These are phyloP conservation scores for Paraphaeosphaeria sporulosa DNA, from an alignment of 2,329 filamentous ascomycete genomes.

Conservation along the genomic window DNA sequence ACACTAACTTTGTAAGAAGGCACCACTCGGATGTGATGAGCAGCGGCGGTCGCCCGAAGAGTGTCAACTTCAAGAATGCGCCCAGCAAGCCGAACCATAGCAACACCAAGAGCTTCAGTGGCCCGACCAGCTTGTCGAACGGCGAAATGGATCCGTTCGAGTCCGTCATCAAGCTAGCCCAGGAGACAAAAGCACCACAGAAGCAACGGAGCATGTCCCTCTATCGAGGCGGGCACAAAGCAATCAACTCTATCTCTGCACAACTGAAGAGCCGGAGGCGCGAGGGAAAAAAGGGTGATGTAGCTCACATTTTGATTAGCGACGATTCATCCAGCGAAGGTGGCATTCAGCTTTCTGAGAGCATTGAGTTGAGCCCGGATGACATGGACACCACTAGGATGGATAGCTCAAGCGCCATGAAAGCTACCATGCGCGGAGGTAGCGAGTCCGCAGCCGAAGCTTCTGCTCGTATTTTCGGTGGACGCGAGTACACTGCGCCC, in stretches of 20 bases:
- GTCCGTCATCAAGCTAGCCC: background rate
- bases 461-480: conserved; percentile 5
- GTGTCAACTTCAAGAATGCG: conserved; percentile 11
- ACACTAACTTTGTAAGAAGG: too few relatives aligned
- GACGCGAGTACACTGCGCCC: background rate
- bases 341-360: background rate
- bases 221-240: conserved; percentile 24
- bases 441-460: background rate
- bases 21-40: background rate
- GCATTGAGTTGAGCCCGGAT: background rate
- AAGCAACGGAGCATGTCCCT: conserved; percentile 18
- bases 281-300: background rate
- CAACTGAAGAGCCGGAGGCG: background rate
- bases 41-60: background rate
- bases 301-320: background rate
- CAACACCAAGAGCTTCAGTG: conserved; percentile 19
- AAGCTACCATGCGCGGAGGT: background rate
- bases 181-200: background rate
- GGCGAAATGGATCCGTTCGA: conserved; percentile 17
- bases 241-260: conserved; percentile 16
- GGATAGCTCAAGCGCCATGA: background rate
- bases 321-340: conserved; percentile 2
- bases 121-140: conserved; percentile 27
- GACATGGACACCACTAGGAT: background rate
- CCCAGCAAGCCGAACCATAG: conserved; percentile 14